phyloP scores from a whole-genome alignment of 139 green algal species.

The Closterium sp. region DNA sequence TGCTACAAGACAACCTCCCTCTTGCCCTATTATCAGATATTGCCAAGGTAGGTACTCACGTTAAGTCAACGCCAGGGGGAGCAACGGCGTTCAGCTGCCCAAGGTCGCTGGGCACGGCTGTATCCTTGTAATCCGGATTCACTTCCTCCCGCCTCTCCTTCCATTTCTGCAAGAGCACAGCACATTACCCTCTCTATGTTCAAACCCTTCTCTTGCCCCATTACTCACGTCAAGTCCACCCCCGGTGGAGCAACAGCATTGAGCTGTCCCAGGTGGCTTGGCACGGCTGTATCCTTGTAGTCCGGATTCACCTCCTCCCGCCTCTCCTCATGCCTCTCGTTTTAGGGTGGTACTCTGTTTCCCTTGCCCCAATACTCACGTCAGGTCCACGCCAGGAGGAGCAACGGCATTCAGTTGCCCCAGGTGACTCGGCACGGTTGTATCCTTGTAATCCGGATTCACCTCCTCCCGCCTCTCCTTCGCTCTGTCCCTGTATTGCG shows the following conservation, averaged over 20 bases:
- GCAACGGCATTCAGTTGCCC: not conserved
- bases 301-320: slow-evolving; percentile 62
- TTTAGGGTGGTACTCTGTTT: slow-evolving; percentile 44
- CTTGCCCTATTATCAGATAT: too few species aligned
- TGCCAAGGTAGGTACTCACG: not conserved
- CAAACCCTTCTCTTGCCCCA: too few species aligned
- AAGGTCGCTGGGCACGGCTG: not conserved
- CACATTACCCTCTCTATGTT: too few species aligned
- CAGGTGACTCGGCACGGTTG: not conserved
- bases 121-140: not conserved
- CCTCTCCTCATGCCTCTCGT: too few species aligned
- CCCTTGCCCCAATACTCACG: not conserved
- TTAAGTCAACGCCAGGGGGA: slow-evolving; percentile 28
- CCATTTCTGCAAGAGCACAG: too few species aligned
- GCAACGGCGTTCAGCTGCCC: slow-evolving; percentile 27
- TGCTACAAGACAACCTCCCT: too few species aligned
- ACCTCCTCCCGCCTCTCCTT: slow-evolving; percentile 66
- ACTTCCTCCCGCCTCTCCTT: slow-evolving; percentile 66
- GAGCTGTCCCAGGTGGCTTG: slow-evolving; percentile 42
- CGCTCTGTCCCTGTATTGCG: slow-evolving; percentile 65
- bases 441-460: not conserved
- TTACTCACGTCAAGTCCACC: slow-evolving; percentile 1
- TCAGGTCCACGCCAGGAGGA: slow-evolving; percentile 28
- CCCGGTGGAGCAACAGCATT: slow-evolving; percentile 37
- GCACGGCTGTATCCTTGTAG: slow-evolving; percentile 56